Evolutionary conservation across 257 asterid species (phyloP), one percentile per base, ranked within the genome.

Genomic region (Echium plantagineum): DNA sequence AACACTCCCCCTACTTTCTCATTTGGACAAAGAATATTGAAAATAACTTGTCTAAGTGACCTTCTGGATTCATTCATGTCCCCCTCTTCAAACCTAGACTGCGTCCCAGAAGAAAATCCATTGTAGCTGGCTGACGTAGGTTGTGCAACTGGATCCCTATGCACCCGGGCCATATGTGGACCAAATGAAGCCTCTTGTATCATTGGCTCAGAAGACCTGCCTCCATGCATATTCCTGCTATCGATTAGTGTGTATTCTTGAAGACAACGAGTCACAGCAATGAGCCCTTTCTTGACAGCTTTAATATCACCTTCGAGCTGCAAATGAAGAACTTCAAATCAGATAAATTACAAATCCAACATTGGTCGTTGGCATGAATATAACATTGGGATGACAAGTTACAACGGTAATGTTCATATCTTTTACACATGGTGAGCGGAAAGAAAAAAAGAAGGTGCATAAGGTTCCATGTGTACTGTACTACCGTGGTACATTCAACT

Each of bases 221-320:
- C 63, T 31, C 71, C 69, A 42, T 19, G 48, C 35, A 42, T 63
- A 61, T 69, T 69, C 55, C 69, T 62, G 71, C 64, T 78, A 31
- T 77, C 85, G 19, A 55, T 10, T 3, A 5, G 55, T 21, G 75
- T 58, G 74, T 73, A 81, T 68, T 78, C 90, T 74, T 87, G 96
- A 65, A 87, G 81, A 66, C 85, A 73, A 55, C 74, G 55, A n/a
- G 84, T 78, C 63, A 85, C 75, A 53, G 87, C 82, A 42, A 83
- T 64, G 38, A 87, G 86, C 30, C 85, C 94, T 74, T 73, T 85
- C 81, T 77, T 87, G 57, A 85, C 86, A 55, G 71, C 79, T 71
- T 78, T 31, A 66, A 77, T 67, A 52, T 52, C 55, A 16, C 55
- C 55, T 52, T 52, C 55, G 17, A 52, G 21, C 55, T 52, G 55